These are phyloP conservation scores for Aspergillus campestris DNA, from an alignment of 495 filamentous ascomycete species.

Conservation along the genomic window DNA sequence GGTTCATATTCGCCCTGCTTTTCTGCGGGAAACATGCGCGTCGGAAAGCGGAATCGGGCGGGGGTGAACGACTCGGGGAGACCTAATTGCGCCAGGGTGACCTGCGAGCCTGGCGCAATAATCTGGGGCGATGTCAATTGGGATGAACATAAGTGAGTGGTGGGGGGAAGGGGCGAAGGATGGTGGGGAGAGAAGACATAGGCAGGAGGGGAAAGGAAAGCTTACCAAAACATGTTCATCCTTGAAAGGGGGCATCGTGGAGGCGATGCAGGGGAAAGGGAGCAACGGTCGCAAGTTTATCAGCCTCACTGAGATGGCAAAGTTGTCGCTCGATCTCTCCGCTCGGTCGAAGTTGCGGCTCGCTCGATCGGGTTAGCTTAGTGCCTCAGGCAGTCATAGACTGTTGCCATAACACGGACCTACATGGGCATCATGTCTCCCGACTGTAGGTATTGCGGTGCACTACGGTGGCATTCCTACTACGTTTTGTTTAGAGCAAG, in stretches of 20 bases:
- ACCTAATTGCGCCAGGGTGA: conserved; percentile 87
- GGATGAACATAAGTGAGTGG: too few relatives aligned
- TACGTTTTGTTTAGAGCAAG: too few relatives aligned
- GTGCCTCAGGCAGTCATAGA: too few relatives aligned
- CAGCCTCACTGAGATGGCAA: too few relatives aligned
- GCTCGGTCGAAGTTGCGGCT: too few relatives aligned
- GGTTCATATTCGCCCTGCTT: conserved; percentile 76
- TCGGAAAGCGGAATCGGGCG: conserved; percentile 68
- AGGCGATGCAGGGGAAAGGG: conserved; percentile 5
- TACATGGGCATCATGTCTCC: too few relatives aligned
- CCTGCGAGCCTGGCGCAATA: conserved; percentile 90
- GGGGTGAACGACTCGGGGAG: conserved; percentile 87
- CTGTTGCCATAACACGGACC: too few relatives aligned
- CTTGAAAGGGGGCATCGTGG: conserved; percentile 61
- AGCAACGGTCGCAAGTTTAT: conserved; percentile 5
- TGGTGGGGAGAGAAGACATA: not conserved
- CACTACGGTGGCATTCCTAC: too few relatives aligned
- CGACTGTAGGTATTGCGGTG: too few relatives aligned
- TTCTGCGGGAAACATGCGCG: conserved; percentile 86
- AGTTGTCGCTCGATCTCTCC: too few relatives aligned
- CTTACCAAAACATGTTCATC: conserved; percentile 67
- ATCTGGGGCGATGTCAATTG: conserved; percentile 40
- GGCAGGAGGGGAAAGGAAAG: conserved; percentile 5
- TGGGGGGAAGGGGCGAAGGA: too few relatives aligned
- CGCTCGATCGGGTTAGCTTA: too few relatives aligned